phyloP scores from a whole-genome alignment of 306 rosid species.

The Citrullus amarus region DNA sequence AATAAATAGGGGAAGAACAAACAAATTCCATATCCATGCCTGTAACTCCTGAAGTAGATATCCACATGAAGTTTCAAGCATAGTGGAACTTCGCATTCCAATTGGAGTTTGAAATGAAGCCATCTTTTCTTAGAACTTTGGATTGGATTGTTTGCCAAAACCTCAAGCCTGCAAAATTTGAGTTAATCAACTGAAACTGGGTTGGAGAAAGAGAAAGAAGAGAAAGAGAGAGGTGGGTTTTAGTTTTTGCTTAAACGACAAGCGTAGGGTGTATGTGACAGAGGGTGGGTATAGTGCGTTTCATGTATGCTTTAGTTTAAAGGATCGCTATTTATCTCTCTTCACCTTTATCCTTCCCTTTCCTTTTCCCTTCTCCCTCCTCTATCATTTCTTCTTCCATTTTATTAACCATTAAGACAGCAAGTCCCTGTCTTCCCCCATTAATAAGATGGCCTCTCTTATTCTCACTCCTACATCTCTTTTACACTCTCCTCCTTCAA shows the following conservation, averaged over 20 bases:
- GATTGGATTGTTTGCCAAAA: background rate
- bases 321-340: constrained; percentile 35
- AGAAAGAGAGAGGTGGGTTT: constrained; percentile 22
- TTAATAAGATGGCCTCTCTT: constrained; percentile 46
- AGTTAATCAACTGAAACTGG: constrained; percentile 18
- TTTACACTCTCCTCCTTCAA: background rate
- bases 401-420: background rate
- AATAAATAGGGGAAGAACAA: constrained; percentile 4
- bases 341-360: constrained; percentile 22
- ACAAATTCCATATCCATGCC: constrained; percentile 33
- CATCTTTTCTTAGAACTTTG: constrained; percentile 19
- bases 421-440: constrained; percentile 21
- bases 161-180: constrained; percentile 22
- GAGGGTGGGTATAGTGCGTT: constrained; percentile 27
- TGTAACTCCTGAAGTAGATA: constrained; percentile 85
- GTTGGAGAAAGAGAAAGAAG: constrained; percentile 14
- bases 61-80: constrained; percentile 85
- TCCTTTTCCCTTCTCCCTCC: constrained; percentile 17
- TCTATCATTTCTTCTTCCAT: constrained; percentile 20
- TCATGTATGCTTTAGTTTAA: constrained; percentile 54
- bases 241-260: constrained; percentile 86
- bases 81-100: constrained; percentile 55
- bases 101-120: constrained; percentile 63
- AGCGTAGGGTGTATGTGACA: constrained; percentile 31
- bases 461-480: constrained; percentile 19